Base-by-base conservation (phyloP, 225 moss, liverwort and hornwort genomes). In the Straminergon stramineum region DNA sequence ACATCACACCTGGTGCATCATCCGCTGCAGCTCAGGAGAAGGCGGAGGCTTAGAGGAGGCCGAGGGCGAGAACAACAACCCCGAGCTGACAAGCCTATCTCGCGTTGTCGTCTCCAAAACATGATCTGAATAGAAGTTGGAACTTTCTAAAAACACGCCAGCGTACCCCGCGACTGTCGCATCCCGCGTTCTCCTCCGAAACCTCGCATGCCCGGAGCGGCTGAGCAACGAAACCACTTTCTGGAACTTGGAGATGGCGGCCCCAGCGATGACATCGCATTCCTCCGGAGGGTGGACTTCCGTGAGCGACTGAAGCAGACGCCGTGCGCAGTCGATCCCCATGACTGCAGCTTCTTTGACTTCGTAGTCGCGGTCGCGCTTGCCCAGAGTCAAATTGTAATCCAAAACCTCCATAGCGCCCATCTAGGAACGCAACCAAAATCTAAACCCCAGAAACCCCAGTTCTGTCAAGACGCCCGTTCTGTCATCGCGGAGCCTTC, bases 251-350 rank as follows among this genome's bases (percentile, higher is more conserved):
- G 95, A 93, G 62, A 95, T 95, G 91, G 94, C 95, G 45, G 93
- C 92, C 23, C 94, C 95, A 7, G 94, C 95, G 83, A 93, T 92
- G 45, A 91, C 86, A n/a, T 93, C 93, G 87, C 93, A 94, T 6
- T 95, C 90, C 84, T 93, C 88, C 23, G 90, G 69, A 7, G 91
- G 86, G 37, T 95, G 97, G 68, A 88, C 92, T 75, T 95, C 95
- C 74, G 96, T 94, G 37, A 97, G 96, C 58, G 97, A 96, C 87
- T 95, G 96, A 32, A 99, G 95, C 85, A 99, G 79, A 61, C 94
- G 90, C 90, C 96, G 96, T 17, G 97, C 99, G 75, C 95, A 96
- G 78, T 99, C 99, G 15, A 99, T 93, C 61, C 97, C 99, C 88
- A 92, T 92, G 58, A 96, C 92, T 48, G 96, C 96, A n/a, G 96